Percentiles rank a stretch among this genome's conserved stretches.
phyloP scores from a whole-genome alignment of 768 basidiomycete species.

The Leucocoprinus leucothites region DNA sequence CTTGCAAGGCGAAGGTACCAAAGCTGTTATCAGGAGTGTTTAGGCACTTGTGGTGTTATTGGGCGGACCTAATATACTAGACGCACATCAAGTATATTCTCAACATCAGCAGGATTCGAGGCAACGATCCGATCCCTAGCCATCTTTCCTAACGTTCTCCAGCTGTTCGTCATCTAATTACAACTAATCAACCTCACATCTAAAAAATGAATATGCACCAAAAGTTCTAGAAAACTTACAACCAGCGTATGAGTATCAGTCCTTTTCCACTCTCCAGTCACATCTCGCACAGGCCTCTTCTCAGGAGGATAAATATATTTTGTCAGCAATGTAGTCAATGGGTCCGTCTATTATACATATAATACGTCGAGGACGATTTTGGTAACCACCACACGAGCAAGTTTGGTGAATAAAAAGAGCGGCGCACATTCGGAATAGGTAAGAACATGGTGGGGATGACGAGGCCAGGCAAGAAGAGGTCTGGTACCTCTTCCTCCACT shows the following conservation, averaged over 20 bases:
- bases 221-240: conserved; percentile 43
- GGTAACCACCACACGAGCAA: conserved; percentile 62
- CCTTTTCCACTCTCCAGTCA: conserved; percentile 70
- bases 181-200: conserved; percentile 16
- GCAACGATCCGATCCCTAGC: conserved; percentile 74
- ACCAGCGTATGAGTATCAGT: conserved; percentile 77
- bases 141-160: conserved; percentile 83
- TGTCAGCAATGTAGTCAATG: conserved; percentile 73
- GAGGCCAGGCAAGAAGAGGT: conserved; percentile 66
- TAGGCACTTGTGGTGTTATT: not conserved
- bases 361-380: conserved; percentile 44
- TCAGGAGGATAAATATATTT: conserved; percentile 83
- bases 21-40: conserved; percentile 40
- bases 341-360: conserved; percentile 70
- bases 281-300: conserved; percentile 68
- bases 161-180: conserved; percentile 80
- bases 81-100: conserved; percentile 65
- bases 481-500: conserved; percentile 46
- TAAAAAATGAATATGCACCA: conserved; percentile 11
- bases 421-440: conserved; percentile 87
- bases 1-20: conserved; percentile 83
- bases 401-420: conserved; percentile 38
- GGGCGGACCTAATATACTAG: not conserved
- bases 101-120: conserved; percentile 65
- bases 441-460: conserved; percentile 77